Conservation (phyloP, 257 asterid genomes). For the Lycium ferocissimum region DNA sequence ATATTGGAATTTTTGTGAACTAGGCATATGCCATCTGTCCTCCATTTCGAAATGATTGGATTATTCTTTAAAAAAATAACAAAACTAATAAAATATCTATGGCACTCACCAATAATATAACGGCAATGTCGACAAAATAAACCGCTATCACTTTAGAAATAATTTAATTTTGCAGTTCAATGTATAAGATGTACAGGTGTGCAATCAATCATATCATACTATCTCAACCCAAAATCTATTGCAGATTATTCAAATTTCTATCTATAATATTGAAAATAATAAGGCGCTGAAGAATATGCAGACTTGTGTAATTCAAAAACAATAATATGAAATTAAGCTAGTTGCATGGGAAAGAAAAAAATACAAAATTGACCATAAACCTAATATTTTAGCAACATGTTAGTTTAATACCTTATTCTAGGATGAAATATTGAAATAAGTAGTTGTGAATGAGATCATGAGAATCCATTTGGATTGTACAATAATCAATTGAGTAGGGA, state of each 20-base stretch:
- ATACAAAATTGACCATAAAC: constrained; percentile 22
- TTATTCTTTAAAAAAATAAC: not conserved
- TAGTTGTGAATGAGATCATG: constrained; percentile 28
- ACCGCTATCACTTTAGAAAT: not conserved
- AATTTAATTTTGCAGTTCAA: not conserved
- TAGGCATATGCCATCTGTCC: constrained; percentile 26
- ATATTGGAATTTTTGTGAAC: constrained; percentile 9
- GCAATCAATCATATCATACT: not conserved
- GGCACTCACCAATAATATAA: constrained; percentile 18
- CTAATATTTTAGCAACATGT: constrained; percentile 27
- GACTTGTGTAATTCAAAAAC: not conserved
- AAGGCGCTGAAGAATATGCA: not conserved
- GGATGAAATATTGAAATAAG: constrained; percentile 1
- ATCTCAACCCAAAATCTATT: not conserved
- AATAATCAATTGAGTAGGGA: constrained; percentile 29
- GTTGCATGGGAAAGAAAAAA: constrained; percentile 11
- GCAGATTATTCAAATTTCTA: not conserved
- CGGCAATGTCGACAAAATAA: constrained; percentile 15
- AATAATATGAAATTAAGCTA: not conserved
- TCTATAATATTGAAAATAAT: not conserved
- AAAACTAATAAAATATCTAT: not conserved
- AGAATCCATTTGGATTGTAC: constrained; percentile 26
- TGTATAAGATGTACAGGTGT: constrained; percentile 25
- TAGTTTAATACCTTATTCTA: constrained; percentile 19
- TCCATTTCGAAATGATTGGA: constrained; percentile 17